Evolutionary conservation across 176 grass and related monocot species (phyloP).

Genomic region (Otatea glauca): DNA sequence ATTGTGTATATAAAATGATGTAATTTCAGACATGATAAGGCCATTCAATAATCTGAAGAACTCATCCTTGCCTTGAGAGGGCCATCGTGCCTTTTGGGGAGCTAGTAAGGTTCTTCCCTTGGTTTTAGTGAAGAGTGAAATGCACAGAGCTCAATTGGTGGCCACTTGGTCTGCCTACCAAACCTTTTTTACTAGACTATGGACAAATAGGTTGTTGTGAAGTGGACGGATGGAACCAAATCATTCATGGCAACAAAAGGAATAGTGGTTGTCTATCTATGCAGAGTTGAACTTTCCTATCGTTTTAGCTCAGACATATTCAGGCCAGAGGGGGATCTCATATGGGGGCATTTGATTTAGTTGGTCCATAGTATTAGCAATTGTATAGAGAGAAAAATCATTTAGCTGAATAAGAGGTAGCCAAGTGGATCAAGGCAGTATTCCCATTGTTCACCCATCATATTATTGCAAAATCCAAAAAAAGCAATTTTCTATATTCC

Average conservation of each 20-base stretch:
- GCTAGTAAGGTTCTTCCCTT: neutral
- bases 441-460: no score
- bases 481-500: no score
- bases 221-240: conserved; percentile 26
- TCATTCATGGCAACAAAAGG: conserved; percentile 23
- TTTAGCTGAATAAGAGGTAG: no score
- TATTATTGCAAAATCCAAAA: no score
- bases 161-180: conserved; percentile 11
- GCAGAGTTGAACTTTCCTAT: conserved; percentile 6
- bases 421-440: no score
- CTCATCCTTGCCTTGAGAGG: conserved; percentile 32
- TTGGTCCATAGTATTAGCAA: neutral
- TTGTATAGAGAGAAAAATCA: neutral
- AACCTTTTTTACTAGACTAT: neutral
- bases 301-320: conserved; percentile 20
- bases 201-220: conserved; percentile 6
- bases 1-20: no score
- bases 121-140: neutral
- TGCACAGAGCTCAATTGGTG: conserved; percentile 33
- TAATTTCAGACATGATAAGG: neutral
- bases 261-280: neutral
- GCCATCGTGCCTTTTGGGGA: conserved; percentile 36
- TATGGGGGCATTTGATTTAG: neutral
- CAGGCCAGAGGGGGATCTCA: neutral
- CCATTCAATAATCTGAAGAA: neutral